These are phyloP conservation scores for Erodium moschatum DNA, from an alignment of 441 rosid species.

Conservation along the genomic window DNA sequence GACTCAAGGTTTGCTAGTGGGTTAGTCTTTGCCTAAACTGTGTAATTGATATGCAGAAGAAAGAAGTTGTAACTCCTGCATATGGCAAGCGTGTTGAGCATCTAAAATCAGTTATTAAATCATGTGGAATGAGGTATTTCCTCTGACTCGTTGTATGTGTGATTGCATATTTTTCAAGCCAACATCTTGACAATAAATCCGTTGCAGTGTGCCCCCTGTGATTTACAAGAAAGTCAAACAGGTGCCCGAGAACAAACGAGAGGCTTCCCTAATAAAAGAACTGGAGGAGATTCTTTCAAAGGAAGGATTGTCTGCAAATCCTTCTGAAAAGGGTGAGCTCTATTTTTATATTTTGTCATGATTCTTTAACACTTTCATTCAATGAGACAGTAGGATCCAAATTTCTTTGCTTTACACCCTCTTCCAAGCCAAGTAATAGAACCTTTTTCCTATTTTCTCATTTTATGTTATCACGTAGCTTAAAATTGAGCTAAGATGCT, in stretches of 20 bases:
- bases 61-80: constrained; percentile 46
- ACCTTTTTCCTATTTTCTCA: not conserved
- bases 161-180: constrained; percentile 18
- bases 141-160: constrained; percentile 14
- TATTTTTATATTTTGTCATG: not conserved
- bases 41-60: constrained; percentile 43
- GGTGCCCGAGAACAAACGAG: constrained; percentile 69
- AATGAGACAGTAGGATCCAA: not conserved
- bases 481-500: constrained; percentile 2
- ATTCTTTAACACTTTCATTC: not conserved
- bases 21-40: constrained; percentile 20
- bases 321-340: constrained; percentile 66
- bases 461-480: not conserved
- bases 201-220: constrained; percentile 60
- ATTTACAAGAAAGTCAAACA: constrained; percentile 80
- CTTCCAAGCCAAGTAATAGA: not conserved
- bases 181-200: constrained; percentile 17
- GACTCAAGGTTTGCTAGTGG: constrained; percentile 4
- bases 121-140: constrained; percentile 70
- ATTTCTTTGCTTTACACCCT: not conserved
- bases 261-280: constrained; percentile 61
- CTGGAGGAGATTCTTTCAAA: constrained; percentile 68
- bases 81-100: constrained; percentile 78
- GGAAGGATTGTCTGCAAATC: constrained; percentile 77
- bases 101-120: constrained; percentile 69